phyloP scores from a whole-genome alignment of 2,329 filamentous ascomycete genomes.

The Cordyceps tenuipes region DNA sequence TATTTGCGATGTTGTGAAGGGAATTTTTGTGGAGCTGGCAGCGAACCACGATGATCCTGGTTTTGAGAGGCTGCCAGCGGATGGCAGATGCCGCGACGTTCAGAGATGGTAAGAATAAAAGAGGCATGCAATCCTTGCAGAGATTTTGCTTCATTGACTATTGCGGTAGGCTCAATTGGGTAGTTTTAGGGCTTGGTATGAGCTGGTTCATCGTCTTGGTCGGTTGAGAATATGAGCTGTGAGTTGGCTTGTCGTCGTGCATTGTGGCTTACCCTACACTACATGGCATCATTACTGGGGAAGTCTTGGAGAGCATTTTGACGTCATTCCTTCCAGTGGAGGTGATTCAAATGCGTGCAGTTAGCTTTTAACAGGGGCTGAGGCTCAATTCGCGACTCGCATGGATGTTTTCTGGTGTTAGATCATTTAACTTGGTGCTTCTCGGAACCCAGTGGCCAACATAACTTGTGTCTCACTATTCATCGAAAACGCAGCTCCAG shows the following conservation, averaged over 20 bases:
- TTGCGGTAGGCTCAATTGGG: neutral
- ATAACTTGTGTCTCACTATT: no score
- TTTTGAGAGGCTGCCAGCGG: neutral
- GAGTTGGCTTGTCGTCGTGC: neutral
- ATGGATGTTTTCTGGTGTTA: no score
- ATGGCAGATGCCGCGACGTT: no score
- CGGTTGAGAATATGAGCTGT: neutral
- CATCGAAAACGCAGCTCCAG: no score
- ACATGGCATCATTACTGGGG: neutral
- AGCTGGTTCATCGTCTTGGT: neutral
- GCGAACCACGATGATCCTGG: neutral
- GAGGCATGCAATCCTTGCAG: neutral
- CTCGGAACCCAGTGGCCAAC: no score
- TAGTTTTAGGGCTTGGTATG: neutral
- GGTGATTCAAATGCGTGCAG: neutral
- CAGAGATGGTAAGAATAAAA: no score
- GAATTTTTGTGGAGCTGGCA: constrained; percentile 2
- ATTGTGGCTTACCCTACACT: neutral
- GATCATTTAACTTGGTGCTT: no score
- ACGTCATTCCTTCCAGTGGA: neutral
- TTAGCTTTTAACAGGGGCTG: neutral
- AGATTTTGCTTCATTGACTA: neutral
- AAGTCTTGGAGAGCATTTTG: neutral
- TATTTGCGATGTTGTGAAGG: neutral
- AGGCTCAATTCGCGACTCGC: no score